Percentiles rank a stretch among this genome's conserved stretches.
These are phyloP conservation scores for Populus tremula DNA, from an alignment of 345 rosid genomes.

Conservation along the genomic window DNA sequence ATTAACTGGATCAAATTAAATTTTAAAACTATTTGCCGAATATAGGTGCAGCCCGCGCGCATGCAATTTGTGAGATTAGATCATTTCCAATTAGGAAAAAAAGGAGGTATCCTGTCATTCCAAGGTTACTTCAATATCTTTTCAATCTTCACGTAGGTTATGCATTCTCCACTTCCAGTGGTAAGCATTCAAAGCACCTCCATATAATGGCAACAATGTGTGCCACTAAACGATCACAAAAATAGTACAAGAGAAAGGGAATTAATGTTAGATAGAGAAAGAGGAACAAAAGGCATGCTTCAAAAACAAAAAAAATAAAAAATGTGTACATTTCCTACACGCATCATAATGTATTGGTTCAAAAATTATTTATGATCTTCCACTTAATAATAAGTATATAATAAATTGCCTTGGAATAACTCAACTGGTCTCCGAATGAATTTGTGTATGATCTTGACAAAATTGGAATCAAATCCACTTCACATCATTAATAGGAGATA, in stretches of 20 bases:
- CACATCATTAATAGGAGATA: neutral
- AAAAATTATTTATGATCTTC: neutral
- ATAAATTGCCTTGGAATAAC: neutral
- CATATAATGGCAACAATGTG: conserved; percentile 3
- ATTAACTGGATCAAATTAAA: accelerated
- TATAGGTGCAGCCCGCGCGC: neutral
- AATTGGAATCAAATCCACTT: neutral
- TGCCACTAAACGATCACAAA: neutral
- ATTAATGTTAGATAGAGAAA: neutral
- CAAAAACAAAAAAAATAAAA: no score
- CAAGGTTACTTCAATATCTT: neutral
- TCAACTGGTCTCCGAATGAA: neutral
- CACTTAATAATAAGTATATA: no score
- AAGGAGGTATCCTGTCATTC: neutral
- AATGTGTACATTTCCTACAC: no score
- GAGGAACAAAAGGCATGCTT: no score
- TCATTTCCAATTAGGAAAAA: neutral
- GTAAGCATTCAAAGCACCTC: neutral
- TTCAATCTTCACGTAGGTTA: neutral
- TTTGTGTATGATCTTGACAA: neutral
- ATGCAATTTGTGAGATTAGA: neutral
- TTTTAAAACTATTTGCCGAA: neutral
- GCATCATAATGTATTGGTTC: no score
- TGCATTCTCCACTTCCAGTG: conserved; percentile 1
- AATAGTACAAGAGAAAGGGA: neutral